Evolutionary conservation across 2,329 filamentous ascomycete species (phyloP).

Genomic region (Chaetomium olivaceum): DNA sequence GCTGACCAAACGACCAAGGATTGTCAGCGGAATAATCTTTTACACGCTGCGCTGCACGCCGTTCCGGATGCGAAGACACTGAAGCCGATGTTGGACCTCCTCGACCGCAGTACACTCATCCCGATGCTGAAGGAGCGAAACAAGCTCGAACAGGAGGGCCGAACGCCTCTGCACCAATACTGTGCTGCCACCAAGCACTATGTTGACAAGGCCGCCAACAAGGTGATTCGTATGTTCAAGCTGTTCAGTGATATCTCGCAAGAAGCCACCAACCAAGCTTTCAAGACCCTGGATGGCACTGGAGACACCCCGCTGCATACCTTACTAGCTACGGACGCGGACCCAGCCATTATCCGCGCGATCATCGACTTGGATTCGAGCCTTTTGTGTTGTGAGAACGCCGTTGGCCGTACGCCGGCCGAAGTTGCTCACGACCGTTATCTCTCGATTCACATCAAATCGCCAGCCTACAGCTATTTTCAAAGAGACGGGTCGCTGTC

Average conservation of each 20-base stretch:
- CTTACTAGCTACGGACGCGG: slow-evolving; percentile 44
- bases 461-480: too few relatives aligned
- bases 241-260: slow-evolving; percentile 55
- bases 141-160: slow-evolving; percentile 51
- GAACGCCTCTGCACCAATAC: slow-evolving; percentile 66
- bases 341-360: slow-evolving; percentile 42
- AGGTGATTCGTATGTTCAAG: slow-evolving; percentile 46
- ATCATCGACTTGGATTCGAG: slow-evolving; percentile 58
- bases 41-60: slow-evolving; percentile 57
- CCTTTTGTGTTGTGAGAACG: slow-evolving; percentile 70
- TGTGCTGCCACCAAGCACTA: slow-evolving; percentile 37
- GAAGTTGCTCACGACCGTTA: slow-evolving; percentile 64
- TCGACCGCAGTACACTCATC: slow-evolving; percentile 58
- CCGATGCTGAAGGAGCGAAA: slow-evolving; percentile 62
- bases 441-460: slow-evolving; percentile 36
- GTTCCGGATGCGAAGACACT: slow-evolving; percentile 42
- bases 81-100: slow-evolving; percentile 54
- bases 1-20: slow-evolving; percentile 70
- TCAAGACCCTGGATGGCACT: slow-evolving; percentile 61
- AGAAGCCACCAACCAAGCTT: slow-evolving; percentile 48
- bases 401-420: slow-evolving; percentile 70
- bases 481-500: neutral
- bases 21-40: slow-evolving; percentile 61
- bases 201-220: slow-evolving; percentile 34
- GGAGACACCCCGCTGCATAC: slow-evolving; percentile 67